A percentile compares a stretch with the other conserved stretches of the same genome.
phyloP scores from a whole-genome alignment of 2,329 filamentous ascomycete species.

The Talaromyces amestolkiae region DNA sequence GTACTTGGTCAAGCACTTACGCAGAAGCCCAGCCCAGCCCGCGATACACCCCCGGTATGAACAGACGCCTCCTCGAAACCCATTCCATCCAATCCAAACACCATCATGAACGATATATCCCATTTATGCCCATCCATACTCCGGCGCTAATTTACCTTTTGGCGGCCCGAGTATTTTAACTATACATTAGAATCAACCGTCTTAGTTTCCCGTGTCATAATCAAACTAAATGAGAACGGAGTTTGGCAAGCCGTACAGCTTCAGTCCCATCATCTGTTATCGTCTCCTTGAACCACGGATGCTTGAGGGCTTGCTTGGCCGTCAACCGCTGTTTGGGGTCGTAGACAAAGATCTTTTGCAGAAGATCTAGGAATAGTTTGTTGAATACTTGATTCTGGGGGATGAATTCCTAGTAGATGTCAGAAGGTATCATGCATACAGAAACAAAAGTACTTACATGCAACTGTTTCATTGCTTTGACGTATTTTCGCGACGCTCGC shows the following conservation, averaged over 20 bases:
- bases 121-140: conserved; percentile 3
- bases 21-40: neutral
- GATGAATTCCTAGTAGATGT: conserved; percentile 56
- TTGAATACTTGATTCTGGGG: conserved; percentile 60
- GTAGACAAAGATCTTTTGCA: conserved; percentile 64
- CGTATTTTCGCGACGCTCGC: conserved; percentile 63
- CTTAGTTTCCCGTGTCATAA: conserved; percentile 6
- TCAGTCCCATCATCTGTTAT: conserved; percentile 66
- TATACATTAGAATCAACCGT: conserved; percentile 14
- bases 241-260: conserved; percentile 53
- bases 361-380: conserved; percentile 60
- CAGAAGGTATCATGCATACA: neutral
- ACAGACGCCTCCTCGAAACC: neutral
- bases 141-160: conserved; percentile 14
- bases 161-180: conserved; percentile 16
- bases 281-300: conserved; percentile 65
- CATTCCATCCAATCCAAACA: conserved; percentile 2
- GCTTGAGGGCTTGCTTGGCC: conserved; percentile 63
- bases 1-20: conserved; percentile 10
- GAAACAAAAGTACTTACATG: conserved; percentile 44
- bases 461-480: conserved; percentile 65
- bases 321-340: conserved; percentile 64
- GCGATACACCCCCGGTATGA: neutral
- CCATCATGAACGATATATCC: neutral
- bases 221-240: conserved; percentile 14